Base-by-base conservation (phyloP, 345 rosid genomes). In the Ailanthus altissimus region DNA sequence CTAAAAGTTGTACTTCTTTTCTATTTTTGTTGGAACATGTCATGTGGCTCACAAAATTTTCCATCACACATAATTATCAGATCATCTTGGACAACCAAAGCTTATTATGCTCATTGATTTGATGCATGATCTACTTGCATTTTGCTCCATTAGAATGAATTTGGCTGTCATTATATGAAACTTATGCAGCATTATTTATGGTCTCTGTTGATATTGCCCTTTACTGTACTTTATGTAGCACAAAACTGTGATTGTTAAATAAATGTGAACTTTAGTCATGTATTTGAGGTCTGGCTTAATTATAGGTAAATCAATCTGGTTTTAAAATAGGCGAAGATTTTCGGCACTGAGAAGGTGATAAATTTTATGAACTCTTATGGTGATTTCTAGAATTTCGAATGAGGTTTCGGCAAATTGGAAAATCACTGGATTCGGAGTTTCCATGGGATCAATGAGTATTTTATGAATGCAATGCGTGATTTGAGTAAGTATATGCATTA, bases 41-140 rank as follows among this genome's bases (percentile, higher is more conserved):
- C 81, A 80, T 77, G 81, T 77, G 81, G 70, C 75, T 77, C 36
- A 77, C 38, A 9, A 16, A 59, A 73, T 73, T 73, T 54, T 67
- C 46, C 47, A 26, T 13, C 13, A 49, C 45, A 47, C 26, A 66
- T 60, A 54, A 36, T 76, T 77, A 67, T 72, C 51, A 32, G 49
- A 72, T 69, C 58, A 72, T 38, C 56, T 43, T 70, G 36, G 20
- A 38, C 38, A 58, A 47, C 73, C 53, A 42, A 32, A 66, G 32
- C 70, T 67, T 42, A 47, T 58, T 26, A 66, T 56, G 65, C 42
- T 14, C 65, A 42, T 21, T 72, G 64, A 71, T 21, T 72, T 21
- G 36, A 42, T 40, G 36, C 64, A 7, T 54, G 46, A 67, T 78
- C 45, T 63, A 21, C 14, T 54, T 56, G 40, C 64, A 71, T 21